Evolutionary conservation across 495 filamentous ascomycete species (phyloP).

Genomic region (Aspergillus cavernicola): DNA sequence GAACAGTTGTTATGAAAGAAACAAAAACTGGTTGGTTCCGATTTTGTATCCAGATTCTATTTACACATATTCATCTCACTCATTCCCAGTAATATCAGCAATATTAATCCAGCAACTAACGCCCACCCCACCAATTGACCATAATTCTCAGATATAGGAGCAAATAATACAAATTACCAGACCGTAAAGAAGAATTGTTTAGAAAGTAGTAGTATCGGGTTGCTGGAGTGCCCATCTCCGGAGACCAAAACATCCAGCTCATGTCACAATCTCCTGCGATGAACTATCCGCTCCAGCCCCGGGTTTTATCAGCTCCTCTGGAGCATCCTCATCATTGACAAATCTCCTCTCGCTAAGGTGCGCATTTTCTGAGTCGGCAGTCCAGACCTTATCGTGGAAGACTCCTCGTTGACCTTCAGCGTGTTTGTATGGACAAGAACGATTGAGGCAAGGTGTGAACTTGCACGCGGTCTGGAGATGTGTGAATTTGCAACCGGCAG

Average conservation of each 20-base stretch:
- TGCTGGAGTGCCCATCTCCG: background rate
- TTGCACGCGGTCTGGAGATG: slow-evolving; percentile 81
- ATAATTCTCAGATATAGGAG: slow-evolving; percentile 17
- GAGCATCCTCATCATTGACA: slow-evolving; percentile 60
- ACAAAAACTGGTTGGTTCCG: background rate
- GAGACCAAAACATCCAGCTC: slow-evolving; percentile 5
- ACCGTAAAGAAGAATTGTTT: slow-evolving; percentile 11
- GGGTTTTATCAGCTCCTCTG: slow-evolving; percentile 78
- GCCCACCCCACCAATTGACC: slow-evolving; percentile 29
- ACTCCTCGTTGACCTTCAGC: slow-evolving; percentile 76
- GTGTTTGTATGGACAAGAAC: slow-evolving; percentile 82
- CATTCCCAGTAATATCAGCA: slow-evolving; percentile 19
- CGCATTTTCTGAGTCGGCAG: slow-evolving; percentile 49
- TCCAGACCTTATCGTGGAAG: slow-evolving; percentile 93
- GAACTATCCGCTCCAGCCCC: slow-evolving; percentile 37
- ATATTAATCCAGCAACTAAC: slow-evolving; percentile 34
- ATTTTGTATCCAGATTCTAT: slow-evolving; percentile 25
- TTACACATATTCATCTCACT: slow-evolving; percentile 19
- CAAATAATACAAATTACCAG: slow-evolving; percentile 34
- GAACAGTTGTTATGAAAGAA: background rate
- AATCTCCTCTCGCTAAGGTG: slow-evolving; percentile 94
- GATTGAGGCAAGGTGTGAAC: slow-evolving; percentile 86
- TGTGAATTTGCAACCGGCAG: slow-evolving; percentile 82
- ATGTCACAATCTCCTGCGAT: slow-evolving; percentile 40
- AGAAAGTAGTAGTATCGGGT: background rate